A percentile compares a stretch with the other conserved stretches of the same genome.
Conservation (phyloP, 2,329 filamentous ascomycete species). For the Scopulariopsis brevicaulis region DNA sequence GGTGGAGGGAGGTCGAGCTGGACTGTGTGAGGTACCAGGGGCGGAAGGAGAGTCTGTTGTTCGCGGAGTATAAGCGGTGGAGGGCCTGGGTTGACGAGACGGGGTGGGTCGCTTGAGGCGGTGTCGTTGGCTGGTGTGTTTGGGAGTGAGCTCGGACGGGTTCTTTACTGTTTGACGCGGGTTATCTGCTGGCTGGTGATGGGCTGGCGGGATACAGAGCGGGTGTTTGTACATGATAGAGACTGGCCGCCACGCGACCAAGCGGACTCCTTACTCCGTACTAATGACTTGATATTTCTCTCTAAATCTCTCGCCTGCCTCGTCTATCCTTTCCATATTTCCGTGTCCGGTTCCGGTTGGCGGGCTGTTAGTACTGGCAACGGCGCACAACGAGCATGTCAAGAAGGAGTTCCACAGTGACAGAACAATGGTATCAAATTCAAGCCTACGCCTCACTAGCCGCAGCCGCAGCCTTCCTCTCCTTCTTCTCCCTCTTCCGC, state of each 20-base stretch:
- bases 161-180: neutral
- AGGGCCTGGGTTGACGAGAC: conserved; percentile 52
- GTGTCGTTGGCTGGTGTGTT: neutral
- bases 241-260: no score
- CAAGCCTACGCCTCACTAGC: neutral
- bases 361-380: neutral
- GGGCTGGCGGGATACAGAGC: no score
- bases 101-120: conserved; percentile 5
- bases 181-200: neutral
- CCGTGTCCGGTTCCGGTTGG: no score
- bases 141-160: neutral
- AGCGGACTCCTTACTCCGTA: neutral
- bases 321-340: neutral
- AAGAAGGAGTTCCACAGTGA: neutral
- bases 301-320: neutral
- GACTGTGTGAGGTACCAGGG: conserved; percentile 81
- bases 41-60: conserved; percentile 60
- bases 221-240: no score
- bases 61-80: conserved; percentile 70
- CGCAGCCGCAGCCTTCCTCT: neutral
- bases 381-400: neutral
- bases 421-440: neutral
- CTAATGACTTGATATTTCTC: neutral
- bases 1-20: conserved; percentile 71
- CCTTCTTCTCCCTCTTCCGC: neutral